Percentiles rank a stretch among this genome's conserved stretches.
phyloP scores from a whole-genome alignment of 2,329 filamentous ascomycete genomes.

The Diplocarpon mali region DNA sequence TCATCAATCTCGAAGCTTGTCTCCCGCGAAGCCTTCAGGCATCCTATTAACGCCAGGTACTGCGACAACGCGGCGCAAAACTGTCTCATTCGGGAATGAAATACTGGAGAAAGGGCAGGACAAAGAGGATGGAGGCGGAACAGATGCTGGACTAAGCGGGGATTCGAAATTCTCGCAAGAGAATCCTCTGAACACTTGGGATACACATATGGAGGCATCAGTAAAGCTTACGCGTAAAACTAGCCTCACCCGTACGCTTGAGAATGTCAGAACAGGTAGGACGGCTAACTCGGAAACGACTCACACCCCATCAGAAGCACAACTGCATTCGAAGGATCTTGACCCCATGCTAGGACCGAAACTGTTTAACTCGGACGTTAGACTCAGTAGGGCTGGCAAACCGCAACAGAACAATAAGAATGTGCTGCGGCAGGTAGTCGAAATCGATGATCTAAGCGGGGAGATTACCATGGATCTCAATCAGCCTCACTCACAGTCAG shows the following conservation, averaged over 20 bases:
- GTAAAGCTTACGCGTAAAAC: slow-evolving; percentile 30
- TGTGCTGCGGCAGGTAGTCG: slow-evolving; percentile 8
- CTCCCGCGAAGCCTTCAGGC: slow-evolving; percentile 30
- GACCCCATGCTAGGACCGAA: background rate
- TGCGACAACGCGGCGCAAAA: slow-evolving; percentile 47
- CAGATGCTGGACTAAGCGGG: slow-evolving; percentile 17
- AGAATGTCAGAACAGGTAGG: slow-evolving; percentile 31
- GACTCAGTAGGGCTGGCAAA: slow-evolving; percentile 1
- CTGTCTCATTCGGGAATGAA: slow-evolving; percentile 53
- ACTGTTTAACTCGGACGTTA: background rate
- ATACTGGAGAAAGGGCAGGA: slow-evolving; percentile 29
- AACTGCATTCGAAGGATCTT: slow-evolving; percentile 2
- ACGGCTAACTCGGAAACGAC: slow-evolving; percentile 2
- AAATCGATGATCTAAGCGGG: slow-evolving; percentile 35
- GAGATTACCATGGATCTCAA: slow-evolving; percentile 62
- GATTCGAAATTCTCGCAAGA: slow-evolving; percentile 25
- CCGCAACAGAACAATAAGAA: slow-evolving; percentile 11
- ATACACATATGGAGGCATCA: slow-evolving; percentile 9
- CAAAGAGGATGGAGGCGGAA: slow-evolving; percentile 5
- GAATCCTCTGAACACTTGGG: slow-evolving; percentile 25
- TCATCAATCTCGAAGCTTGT: slow-evolving; percentile 23
- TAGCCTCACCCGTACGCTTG: slow-evolving; percentile 35
- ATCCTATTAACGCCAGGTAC: slow-evolving; percentile 56
- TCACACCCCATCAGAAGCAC: background rate
- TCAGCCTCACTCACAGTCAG: slow-evolving; percentile 63